Evolutionary conservation across 2,329 filamentous ascomycete genomes (phyloP).

Genomic region (Fulvia fulva): DNA sequence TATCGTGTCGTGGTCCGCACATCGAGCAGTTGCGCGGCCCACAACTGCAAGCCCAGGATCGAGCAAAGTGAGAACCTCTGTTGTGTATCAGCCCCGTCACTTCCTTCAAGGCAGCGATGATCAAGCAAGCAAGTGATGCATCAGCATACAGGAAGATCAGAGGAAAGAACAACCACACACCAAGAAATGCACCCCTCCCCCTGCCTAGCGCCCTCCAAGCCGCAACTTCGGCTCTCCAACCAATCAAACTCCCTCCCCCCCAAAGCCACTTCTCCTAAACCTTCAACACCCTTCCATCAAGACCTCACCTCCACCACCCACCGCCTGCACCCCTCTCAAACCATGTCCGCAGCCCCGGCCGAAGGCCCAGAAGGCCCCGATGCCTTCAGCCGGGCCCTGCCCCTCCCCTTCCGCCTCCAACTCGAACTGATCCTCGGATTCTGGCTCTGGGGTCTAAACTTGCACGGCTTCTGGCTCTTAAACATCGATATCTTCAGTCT

Average conservation of each 20-base stretch:
- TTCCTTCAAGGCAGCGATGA: too few relatives aligned
- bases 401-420: conserved; percentile 83
- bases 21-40: too few relatives aligned
- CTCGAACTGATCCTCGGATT: conserved; percentile 81
- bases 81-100: too few relatives aligned
- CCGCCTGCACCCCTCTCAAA: background rate
- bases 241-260: background rate
- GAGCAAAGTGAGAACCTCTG: background rate
- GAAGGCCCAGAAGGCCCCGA: conserved; percentile 58
- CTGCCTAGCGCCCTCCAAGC: background rate
- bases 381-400: conserved; percentile 80
- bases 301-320: background rate
- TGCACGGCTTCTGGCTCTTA: conserved; percentile 74
- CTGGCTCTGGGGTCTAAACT: conserved; percentile 92
- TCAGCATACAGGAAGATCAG: background rate
- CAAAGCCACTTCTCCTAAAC: background rate
- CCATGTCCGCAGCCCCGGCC: conserved; percentile 17
- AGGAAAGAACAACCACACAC: background rate
- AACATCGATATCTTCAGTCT: conserved; percentile 65
- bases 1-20: too few relatives aligned
- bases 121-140: too few relatives aligned
- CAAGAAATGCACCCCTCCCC: background rate
- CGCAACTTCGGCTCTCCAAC: background rate
- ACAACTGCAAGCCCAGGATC: background rate
- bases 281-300: background rate